A percentile compares a stretch with the other conserved stretches of the same genome.
These are phyloP conservation scores for Fusarium anthophilum DNA, from an alignment of 2,329 filamentous ascomycete genomes.

Conservation along the genomic window DNA sequence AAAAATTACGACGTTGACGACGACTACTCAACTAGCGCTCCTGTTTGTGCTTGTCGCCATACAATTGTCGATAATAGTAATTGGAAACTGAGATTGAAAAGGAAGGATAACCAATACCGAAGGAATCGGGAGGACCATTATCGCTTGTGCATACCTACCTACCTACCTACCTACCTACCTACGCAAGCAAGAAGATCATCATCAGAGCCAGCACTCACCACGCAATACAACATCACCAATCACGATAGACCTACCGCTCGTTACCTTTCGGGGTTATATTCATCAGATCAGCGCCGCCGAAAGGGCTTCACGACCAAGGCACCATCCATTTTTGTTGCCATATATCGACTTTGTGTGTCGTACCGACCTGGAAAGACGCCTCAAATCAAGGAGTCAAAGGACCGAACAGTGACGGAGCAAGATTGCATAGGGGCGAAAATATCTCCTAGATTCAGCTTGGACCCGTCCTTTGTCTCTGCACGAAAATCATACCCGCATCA, in stretches of 20 bases:
- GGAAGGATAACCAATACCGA: conserved; percentile 3
- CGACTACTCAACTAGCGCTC: conserved; percentile 28
- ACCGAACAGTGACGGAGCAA: conserved; percentile 14
- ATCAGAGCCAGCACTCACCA: conserved; percentile 16
- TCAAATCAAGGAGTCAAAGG: not conserved
- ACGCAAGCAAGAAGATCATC: not conserved
- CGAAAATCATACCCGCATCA: conserved; percentile 5
- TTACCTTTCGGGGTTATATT: conserved; percentile 16
- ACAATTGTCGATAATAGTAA: conserved; percentile 41
- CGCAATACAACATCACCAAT: conserved; percentile 25
- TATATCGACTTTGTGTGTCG: conserved; percentile 2
- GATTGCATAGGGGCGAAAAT: conserved; percentile 29
- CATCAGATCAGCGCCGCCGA: conserved; percentile 6
- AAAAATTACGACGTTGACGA: conserved; percentile 33
- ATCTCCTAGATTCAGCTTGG: conserved; percentile 20
- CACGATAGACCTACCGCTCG: conserved; percentile 29
- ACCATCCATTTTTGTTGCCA: conserved; percentile 22
- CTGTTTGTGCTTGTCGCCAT: conserved; percentile 40
- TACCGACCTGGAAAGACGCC: conserved; percentile 1
- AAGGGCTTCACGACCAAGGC: conserved; percentile 18
- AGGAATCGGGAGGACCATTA: conserved; percentile 2
- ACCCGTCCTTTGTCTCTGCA: conserved; percentile 15
- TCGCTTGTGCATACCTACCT: not conserved
- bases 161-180: not conserved
- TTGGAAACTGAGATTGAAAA: conserved; percentile 27